Base-by-base conservation (phyloP, 169 alveolate genomes). In the Eimeria necatrix region DNA sequence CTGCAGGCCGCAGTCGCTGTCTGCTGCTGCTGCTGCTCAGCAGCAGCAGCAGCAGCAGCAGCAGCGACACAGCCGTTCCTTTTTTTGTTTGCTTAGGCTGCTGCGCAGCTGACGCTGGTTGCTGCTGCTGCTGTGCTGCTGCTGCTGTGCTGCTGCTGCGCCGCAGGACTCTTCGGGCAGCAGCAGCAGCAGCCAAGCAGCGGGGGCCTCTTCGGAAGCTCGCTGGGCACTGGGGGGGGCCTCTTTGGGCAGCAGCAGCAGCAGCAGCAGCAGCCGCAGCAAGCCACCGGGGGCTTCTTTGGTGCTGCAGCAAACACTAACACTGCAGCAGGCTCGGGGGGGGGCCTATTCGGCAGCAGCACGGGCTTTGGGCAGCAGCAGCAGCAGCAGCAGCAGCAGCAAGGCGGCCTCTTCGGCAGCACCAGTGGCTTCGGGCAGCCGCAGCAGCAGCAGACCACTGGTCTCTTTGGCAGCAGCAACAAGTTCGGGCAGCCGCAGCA, bases 241-340 rank as follows among this genome's bases (percentile, higher is more conserved):
- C 70, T 91, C 73, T 91, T 91, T 18, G 95, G 95, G 41, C 91
- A 76, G 90, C 95, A 74, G 61, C 88, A 70, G 76, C 93, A 87
- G 71, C 93, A 64, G 73, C 61, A 53, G 48, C 81, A 70, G 68
- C 91, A 64, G 90, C 95, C 52, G 91, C 89, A 53, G 90, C 85
- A 84, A 80, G 80, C n/a, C n/a, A 10, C 73, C 7, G 51, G 48
- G 3, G 80, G 76, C 4, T 76, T 90, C 8, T 49, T 91, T 48
- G 74, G 74, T 48, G 95, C 91, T 0, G 91, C 83, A 24, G 71
- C 83, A 32, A 49, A 24, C 12, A 46, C 60, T 18, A 24, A 52
- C 41, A 76, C 26, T 6, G 71, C 52, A 20, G 76, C 88, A 4
- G 52, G 51, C n/a, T 56, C n/a, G 8, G 52, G 22, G 59, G 59